These are phyloP conservation scores for Saitozyma sp. DNA, from an alignment of 768 basidiomycete genomes.

Conservation along the genomic window DNA sequence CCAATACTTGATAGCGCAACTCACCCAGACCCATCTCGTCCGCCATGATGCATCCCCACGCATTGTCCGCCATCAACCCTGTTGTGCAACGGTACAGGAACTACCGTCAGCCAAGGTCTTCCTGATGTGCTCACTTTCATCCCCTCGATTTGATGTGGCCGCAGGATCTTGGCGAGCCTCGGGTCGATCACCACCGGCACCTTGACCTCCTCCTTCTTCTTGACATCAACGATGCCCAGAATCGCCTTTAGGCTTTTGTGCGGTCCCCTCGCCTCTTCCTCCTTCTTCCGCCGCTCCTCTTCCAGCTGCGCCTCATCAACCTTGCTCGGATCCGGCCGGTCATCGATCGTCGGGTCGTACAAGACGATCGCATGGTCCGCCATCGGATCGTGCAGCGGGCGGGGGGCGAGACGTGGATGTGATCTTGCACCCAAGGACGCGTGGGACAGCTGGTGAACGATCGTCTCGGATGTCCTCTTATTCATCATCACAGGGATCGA, in stretches of 20 bases:
- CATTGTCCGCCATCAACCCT: slow-evolving; percentile 85
- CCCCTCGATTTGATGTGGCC: slow-evolving; percentile 97
- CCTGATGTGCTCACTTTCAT: slow-evolving; percentile 68
- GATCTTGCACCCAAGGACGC: slow-evolving; percentile 82
- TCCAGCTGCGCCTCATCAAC: slow-evolving; percentile 59
- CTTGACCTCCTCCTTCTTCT: slow-evolving; percentile 66
- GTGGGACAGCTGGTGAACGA: slow-evolving; percentile 62
- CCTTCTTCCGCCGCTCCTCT: slow-evolving; percentile 63
- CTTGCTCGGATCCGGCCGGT: slow-evolving; percentile 51
- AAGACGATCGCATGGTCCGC: slow-evolving; percentile 95
- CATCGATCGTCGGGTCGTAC: slow-evolving; percentile 94
- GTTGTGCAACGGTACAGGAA: slow-evolving; percentile 95
- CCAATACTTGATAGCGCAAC: slow-evolving; percentile 15
- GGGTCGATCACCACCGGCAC: slow-evolving; percentile 98
- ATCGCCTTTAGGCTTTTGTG: slow-evolving; percentile 82
- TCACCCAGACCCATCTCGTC: slow-evolving; percentile 94
- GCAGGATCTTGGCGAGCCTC: slow-evolving; percentile 75
- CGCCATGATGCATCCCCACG: slow-evolving; percentile 91
- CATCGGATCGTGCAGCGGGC: slow-evolving; percentile 97
- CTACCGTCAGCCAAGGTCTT: slow-evolving; percentile 55
- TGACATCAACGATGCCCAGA: slow-evolving; percentile 57
- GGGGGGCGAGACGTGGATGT: slow-evolving; percentile 73
- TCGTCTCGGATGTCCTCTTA: slow-evolving; percentile 29
- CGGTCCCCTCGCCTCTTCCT: slow-evolving; percentile 69
- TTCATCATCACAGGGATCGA: slow-evolving; percentile 67